Percentiles rank a stretch among this genome's conserved stretches.
Evolutionary conservation across 495 filamentous ascomycete species (phyloP).

Genomic region (Aspergillus steynii): DNA sequence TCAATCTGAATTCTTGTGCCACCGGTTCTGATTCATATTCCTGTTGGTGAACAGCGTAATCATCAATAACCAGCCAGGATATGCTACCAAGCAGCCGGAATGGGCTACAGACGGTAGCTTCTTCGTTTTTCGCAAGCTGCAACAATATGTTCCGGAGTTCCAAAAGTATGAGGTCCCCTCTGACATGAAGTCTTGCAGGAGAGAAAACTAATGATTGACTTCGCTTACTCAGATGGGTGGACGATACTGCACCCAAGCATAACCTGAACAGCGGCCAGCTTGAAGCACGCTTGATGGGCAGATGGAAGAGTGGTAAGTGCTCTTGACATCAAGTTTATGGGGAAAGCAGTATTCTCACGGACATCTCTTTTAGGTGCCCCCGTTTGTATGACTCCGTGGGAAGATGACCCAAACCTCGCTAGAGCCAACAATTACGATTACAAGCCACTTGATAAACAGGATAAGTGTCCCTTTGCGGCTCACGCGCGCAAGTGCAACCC

Average conservation of each 20-base stretch:
- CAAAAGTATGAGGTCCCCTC: conserved; percentile 18
- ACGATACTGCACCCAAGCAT: neutral
- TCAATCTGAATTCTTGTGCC: too few relatives aligned
- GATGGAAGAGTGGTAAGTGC: conserved; percentile 37
- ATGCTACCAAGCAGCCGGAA: conserved; percentile 12
- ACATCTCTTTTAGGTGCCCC: conserved; percentile 7
- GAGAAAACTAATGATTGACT: too few relatives aligned
- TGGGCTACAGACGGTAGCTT: conserved; percentile 41
- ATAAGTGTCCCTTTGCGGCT: conserved; percentile 35
- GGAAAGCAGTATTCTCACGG: too few relatives aligned
- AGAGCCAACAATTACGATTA: conserved; percentile 32
- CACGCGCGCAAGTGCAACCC: conserved; percentile 40
- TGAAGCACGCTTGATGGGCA: conserved; percentile 35
- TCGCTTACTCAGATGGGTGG: too few relatives aligned
- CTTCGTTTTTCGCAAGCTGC: conserved; percentile 37
- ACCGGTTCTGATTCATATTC: too few relatives aligned
- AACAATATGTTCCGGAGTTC: conserved; percentile 35
- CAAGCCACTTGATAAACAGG: conserved; percentile 11
- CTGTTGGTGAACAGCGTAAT: neutral
- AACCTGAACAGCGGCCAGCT: conserved; percentile 22
- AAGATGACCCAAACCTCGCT: conserved; percentile 10
- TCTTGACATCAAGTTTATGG: too few relatives aligned
- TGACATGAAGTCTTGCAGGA: too few relatives aligned
- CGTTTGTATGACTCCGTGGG: conserved; percentile 1
- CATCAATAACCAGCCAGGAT: neutral